Evolutionary conservation across 768 basidiomycete genomes (phyloP).

Genomic region (Lentinula sp.): DNA sequence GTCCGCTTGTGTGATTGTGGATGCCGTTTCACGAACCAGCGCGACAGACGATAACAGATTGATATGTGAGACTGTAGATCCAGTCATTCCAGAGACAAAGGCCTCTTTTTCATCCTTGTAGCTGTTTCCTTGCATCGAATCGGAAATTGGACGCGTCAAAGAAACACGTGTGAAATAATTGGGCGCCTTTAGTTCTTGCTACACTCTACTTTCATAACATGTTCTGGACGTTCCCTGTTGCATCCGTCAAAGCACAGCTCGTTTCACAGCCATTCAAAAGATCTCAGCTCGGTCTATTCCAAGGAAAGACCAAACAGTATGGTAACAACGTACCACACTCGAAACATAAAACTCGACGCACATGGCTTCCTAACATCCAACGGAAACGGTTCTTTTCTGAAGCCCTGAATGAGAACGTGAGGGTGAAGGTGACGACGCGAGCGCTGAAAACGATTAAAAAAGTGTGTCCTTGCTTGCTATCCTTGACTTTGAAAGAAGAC

Average conservation of each 20-base stretch:
- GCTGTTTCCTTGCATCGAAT: neutral
- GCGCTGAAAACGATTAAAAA: constrained; percentile 82
- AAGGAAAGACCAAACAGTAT: constrained; percentile 71
- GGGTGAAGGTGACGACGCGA: constrained; percentile 68
- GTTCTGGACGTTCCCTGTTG: neutral
- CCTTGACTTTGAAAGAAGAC: neutral
- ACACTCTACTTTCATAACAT: neutral
- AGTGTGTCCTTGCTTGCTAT: constrained; percentile 32
- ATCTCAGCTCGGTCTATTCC: constrained; percentile 74
- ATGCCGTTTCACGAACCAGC: constrained; percentile 39
- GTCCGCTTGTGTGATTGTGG: neutral
- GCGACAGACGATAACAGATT: constrained; percentile 63
- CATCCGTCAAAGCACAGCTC: constrained; percentile 1
- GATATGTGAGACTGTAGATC: constrained; percentile 63
- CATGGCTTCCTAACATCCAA: constrained; percentile 88
- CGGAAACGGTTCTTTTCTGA: constrained; percentile 69
- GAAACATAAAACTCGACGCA: constrained; percentile 78
- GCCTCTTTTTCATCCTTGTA: constrained; percentile 82
- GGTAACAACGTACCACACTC: constrained; percentile 92
- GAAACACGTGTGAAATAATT: neutral
- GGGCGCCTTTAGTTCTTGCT: neutral
- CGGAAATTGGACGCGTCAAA: neutral
- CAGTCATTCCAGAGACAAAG: constrained; percentile 71
- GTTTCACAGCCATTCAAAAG: constrained; percentile 75
- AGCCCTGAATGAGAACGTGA: constrained; percentile 47